Evolutionary conservation across 345 rosid species (phyloP), one percentile per base, ranked within the genome.

Genomic region (thale cress (Arabidopsis thaliana)): DNA sequence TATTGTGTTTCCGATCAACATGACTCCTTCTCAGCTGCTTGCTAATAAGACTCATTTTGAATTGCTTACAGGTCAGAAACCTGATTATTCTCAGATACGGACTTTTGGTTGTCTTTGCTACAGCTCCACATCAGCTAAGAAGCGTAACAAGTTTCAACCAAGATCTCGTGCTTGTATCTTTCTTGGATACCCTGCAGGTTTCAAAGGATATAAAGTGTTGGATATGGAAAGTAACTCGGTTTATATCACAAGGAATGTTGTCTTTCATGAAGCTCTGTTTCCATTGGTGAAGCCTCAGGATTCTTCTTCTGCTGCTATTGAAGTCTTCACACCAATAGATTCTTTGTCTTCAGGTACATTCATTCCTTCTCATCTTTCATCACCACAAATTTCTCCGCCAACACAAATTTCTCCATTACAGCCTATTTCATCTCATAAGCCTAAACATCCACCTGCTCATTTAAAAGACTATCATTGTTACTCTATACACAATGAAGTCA

Each of bases 51-150:
- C 25, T 0, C 38, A 41, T 0, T 57, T 1, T 16, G 25, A 57
- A 0, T 0, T n/a, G 0, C 36, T 57, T 0, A 33, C 25, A 0
- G 3, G 41, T 0, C n/a, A 57, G 0, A 2, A 1, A 14, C 40
- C 23, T 0, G 22, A 6, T 0, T 56, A 56, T 0, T 1, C 7
- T 32, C 60, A 32, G 0, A 14, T 57, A 0, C 14, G 3, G 0
- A 34, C 0, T 0, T 61, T 61, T 13, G 66, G 50, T 0, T 61
- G 49, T 13, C 8, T 24, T 0, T 61, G 12, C 0, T 60, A 61
- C 24, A 22, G 6, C 0, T 11, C 6, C 0, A 61, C 50, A 0
- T 61, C 66, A 0, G 36, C 66, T 0, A 12, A 41, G 0, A 22
- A 61, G 0, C 9, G 66, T 0, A 20, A 61, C 2, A 41, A 61